These are phyloP conservation scores for Thelephora ganbajun DNA, from an alignment of 768 basidiomycete species.

Conservation along the genomic window DNA sequence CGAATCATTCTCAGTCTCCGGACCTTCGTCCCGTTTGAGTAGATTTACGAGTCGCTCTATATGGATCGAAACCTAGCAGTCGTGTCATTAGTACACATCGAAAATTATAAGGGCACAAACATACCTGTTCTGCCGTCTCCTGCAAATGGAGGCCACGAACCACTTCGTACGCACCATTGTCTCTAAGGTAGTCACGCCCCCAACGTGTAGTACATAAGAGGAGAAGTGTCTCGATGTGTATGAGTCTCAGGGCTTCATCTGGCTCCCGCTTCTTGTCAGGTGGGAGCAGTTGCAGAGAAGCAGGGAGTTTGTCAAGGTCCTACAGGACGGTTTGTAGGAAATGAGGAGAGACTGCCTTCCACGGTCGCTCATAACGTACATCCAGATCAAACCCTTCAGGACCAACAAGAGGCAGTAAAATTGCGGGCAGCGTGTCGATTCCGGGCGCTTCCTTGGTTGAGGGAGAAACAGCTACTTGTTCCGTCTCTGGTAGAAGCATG, in stretches of 20 bases:
- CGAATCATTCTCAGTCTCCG: slow-evolving; percentile 28
- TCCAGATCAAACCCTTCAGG: slow-evolving; percentile 93
- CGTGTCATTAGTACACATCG: not conserved
- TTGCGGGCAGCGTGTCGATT: slow-evolving; percentile 70
- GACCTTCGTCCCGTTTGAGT: slow-evolving; percentile 66
- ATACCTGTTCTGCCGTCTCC: slow-evolving; percentile 68
- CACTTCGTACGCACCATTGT: slow-evolving; percentile 78
- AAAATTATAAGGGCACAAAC: slow-evolving; percentile 7
- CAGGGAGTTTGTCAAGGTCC: slow-evolving; percentile 82
- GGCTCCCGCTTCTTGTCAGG: slow-evolving; percentile 72
- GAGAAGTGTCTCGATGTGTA: slow-evolving; percentile 80
- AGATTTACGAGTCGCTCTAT: slow-evolving; percentile 82
- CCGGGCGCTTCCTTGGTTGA: slow-evolving; percentile 51
- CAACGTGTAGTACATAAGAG: slow-evolving; percentile 81
- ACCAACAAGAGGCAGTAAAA: slow-evolving; percentile 85
- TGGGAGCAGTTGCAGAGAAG: slow-evolving; percentile 78
- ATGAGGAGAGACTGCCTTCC: not conserved
- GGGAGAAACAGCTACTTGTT: slow-evolving; percentile 39
- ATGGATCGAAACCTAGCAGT: slow-evolving; percentile 60
- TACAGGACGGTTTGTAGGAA: slow-evolving; percentile 16
- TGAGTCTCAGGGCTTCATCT: slow-evolving; percentile 63
- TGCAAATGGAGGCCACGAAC: slow-evolving; percentile 62
- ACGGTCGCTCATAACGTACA: slow-evolving; percentile 24
- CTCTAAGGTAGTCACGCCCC: slow-evolving; percentile 72
- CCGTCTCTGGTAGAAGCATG: slow-evolving; percentile 52